Percentiles rank a stretch among this genome's conserved stretches.
These are phyloP conservation scores for Lolium multiflorum DNA, from an alignment of 176 grass and related monocot genomes.

Conservation along the genomic window DNA sequence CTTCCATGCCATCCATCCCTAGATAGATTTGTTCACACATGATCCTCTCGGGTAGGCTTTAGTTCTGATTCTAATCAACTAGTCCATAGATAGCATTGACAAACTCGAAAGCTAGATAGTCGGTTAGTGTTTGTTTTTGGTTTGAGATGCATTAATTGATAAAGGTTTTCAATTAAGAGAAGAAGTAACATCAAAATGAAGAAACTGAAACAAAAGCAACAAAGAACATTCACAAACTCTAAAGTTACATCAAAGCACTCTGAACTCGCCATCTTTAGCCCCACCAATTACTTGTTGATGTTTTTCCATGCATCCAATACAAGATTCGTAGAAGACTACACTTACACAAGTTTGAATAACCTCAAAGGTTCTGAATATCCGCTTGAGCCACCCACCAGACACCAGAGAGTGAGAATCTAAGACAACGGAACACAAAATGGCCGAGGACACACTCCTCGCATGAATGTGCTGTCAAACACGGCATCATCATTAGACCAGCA, in stretches of 20 bases:
- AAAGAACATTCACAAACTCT: background rate
- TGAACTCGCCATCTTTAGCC: background rate
- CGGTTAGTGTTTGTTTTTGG: no score
- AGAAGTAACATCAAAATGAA: background rate
- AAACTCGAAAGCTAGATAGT: no score
- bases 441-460: background rate
- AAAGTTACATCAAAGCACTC: background rate
- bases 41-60: background rate
- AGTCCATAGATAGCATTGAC: no score
- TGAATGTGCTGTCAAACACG: background rate
- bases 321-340: background rate
- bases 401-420: background rate
- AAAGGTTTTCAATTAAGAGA: background rate
- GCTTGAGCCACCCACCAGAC: background rate
- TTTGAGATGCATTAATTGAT: no score
- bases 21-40: background rate
- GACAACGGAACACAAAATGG: background rate
- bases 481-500: background rate
- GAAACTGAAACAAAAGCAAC: background rate
- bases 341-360: background rate
- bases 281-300: background rate
- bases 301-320: background rate
- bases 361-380: background rate
- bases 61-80: background rate
- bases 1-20: background rate